Evolutionary conservation across 2,329 filamentous ascomycete genomes (phyloP).

Genomic region (Ascochyta pisi): DNA sequence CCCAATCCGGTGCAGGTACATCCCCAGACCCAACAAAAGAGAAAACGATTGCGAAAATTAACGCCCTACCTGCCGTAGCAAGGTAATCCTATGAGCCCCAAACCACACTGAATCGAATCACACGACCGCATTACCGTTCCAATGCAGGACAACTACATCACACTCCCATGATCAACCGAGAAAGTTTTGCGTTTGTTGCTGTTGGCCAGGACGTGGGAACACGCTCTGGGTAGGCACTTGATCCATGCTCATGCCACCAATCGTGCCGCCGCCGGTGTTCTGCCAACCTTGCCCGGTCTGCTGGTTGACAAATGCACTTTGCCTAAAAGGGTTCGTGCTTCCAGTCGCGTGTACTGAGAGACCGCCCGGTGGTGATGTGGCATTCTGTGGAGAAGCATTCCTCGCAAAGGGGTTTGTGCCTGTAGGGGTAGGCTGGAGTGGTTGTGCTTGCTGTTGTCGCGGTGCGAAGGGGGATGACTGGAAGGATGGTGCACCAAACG

Average conservation of each 20-base stretch:
- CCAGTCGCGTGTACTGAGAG: conserved; percentile 79
- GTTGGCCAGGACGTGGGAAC: conserved; percentile 78
- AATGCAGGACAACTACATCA: background rate
- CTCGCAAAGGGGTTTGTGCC: conserved; percentile 77
- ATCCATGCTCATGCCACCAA: conserved; percentile 76
- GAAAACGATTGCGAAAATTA: conserved; percentile 1
- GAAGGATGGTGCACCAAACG: conserved; percentile 35
- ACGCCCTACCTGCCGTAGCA: conserved; percentile 10
- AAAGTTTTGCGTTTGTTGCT: conserved; percentile 39
- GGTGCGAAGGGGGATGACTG: conserved; percentile 44
- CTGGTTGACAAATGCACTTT: conserved; percentile 89
- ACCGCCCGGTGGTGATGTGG: conserved; percentile 37
- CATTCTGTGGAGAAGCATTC: conserved; percentile 53
- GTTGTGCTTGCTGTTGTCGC: conserved; percentile 48
- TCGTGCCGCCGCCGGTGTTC: conserved; percentile 74
- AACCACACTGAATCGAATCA: background rate
- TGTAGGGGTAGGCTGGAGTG: conserved; percentile 65
- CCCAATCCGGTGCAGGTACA: conserved; percentile 6
- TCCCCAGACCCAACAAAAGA: conserved; percentile 4
- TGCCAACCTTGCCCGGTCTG: conserved; percentile 90
- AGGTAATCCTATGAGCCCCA: background rate
- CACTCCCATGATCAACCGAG: conserved; percentile 27
- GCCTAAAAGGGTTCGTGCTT: conserved; percentile 92
- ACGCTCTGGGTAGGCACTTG: conserved; percentile 79
- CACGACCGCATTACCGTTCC: conserved; percentile 4